Conservation (phyloP, 2,329 filamentous ascomycete species). For the Epichloe elymi region DNA sequence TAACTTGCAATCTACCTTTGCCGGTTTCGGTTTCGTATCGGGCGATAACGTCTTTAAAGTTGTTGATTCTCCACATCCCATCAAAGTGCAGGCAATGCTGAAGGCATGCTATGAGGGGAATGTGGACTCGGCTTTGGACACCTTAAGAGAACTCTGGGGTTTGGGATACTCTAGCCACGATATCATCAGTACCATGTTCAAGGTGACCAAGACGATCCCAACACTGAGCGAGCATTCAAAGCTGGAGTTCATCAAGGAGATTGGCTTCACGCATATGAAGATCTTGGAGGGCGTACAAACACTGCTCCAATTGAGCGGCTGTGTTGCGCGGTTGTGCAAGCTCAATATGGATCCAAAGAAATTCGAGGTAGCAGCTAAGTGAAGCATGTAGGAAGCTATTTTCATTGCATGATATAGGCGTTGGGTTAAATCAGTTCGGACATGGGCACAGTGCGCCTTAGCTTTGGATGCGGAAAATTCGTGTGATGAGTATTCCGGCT, state of each 20-base stretch:
- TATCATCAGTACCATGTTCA: constrained; percentile 98
- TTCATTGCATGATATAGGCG: constrained; percentile 13
- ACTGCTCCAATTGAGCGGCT: constrained; percentile 83
- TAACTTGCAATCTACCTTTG: constrained; percentile 85
- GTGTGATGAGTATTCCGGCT: neutral
- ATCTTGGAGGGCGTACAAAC: constrained; percentile 97
- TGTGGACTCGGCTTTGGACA: constrained; percentile 75
- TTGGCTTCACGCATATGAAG: constrained; percentile 98
- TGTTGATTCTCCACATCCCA: constrained; percentile 90
- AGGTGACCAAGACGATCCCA: constrained; percentile 90
- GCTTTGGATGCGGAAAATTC: neutral
- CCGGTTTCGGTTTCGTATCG: constrained; percentile 92
- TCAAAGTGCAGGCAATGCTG: constrained; percentile 97
- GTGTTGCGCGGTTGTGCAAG: constrained; percentile 79
- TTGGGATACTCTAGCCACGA: constrained; percentile 97
- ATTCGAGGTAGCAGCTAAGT: constrained; percentile 40
- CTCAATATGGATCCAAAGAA: constrained; percentile 91
- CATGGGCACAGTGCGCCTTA: neutral
- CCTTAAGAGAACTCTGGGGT: constrained; percentile 81
- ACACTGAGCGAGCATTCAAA: constrained; percentile 89
- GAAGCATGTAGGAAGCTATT: constrained; percentile 7
- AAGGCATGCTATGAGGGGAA: constrained; percentile 92
- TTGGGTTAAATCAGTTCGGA: constrained; percentile 15
- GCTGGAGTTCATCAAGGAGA: constrained; percentile 95
- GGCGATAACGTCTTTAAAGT: constrained; percentile 97